Conservation (phyloP, 225 moss, liverwort and hornwort species). For the Climacium dendroides region DNA sequence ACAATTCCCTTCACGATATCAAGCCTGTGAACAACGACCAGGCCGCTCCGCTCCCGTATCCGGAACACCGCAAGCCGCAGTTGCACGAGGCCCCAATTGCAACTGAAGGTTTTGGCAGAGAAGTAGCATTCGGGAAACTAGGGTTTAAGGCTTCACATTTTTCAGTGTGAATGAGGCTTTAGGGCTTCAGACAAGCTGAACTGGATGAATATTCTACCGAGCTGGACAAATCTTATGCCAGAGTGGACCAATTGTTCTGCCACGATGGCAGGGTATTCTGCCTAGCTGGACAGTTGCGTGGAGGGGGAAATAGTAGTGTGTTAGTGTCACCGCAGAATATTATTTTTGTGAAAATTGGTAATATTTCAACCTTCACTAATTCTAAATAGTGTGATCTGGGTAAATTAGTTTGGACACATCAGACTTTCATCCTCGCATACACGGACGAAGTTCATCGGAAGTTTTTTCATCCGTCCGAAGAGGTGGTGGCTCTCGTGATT, state of each 20-base stretch:
- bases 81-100: background rate
- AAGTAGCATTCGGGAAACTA: background rate
- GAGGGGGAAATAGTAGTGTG: too few relatives aligned
- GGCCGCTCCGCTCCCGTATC: background rate
- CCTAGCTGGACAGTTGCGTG: background rate
- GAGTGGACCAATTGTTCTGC: background rate
- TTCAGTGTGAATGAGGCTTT: background rate
- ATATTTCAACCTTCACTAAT: background rate
- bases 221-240: background rate
- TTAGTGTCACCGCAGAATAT: background rate
- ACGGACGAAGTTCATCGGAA: background rate
- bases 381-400: background rate
- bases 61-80: background rate
- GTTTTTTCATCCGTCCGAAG: background rate
- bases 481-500: background rate
- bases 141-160: slow-evolving; percentile 1
- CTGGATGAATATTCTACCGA: background rate
- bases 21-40: background rate
- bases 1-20: background rate
- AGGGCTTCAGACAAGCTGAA: background rate
- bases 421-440: background rate
- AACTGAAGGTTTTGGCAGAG: background rate
- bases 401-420: background rate
- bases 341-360: background rate
- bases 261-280: background rate